Conservation (phyloP, 768 basidiomycete species). For the Boletus insuetus region DNA sequence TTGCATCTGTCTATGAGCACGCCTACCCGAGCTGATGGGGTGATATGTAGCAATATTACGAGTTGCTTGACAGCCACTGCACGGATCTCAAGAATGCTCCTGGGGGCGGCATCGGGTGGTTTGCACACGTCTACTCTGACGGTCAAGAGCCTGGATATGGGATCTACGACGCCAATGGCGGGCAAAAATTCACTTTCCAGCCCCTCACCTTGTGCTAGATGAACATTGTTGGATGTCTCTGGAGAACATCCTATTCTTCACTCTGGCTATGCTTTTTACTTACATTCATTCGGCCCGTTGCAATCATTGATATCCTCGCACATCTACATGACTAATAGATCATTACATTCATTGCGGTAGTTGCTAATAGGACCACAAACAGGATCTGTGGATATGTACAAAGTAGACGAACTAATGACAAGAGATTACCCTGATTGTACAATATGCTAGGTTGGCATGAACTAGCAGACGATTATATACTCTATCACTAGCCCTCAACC, state of each 20-base stretch:
- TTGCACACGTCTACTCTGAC: conserved; percentile 78
- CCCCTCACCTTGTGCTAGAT: conserved; percentile 58
- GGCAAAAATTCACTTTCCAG: conserved; percentile 60
- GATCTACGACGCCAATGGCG: conserved; percentile 49
- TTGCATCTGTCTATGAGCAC: not conserved
- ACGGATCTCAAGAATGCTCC: conserved; percentile 53
- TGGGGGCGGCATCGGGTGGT: conserved; percentile 75
- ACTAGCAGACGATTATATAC: conserved; percentile 3
- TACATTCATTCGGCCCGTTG: not conserved
- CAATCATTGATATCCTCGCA: no score
- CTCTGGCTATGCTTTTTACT: not conserved
- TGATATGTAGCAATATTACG: conserved; percentile 46
- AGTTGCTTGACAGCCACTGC: conserved; percentile 63
- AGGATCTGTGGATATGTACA: not conserved
- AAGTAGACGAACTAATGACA: not conserved
- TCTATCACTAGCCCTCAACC: conserved; percentile 37
- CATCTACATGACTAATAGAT: not conserved
- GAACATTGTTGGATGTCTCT: not conserved
- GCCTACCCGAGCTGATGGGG: not conserved
- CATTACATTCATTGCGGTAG: not conserved
- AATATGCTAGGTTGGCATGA: conserved; percentile 4
- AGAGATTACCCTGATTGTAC: conserved; percentile 17
- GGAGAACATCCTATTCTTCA: not conserved
- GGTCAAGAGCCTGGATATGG: conserved; percentile 67
- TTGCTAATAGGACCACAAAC: no score